Evolutionary conservation across 1,139 yeast species (phyloP).

Genomic region (Wickerhamiella pararugosa): DNA sequence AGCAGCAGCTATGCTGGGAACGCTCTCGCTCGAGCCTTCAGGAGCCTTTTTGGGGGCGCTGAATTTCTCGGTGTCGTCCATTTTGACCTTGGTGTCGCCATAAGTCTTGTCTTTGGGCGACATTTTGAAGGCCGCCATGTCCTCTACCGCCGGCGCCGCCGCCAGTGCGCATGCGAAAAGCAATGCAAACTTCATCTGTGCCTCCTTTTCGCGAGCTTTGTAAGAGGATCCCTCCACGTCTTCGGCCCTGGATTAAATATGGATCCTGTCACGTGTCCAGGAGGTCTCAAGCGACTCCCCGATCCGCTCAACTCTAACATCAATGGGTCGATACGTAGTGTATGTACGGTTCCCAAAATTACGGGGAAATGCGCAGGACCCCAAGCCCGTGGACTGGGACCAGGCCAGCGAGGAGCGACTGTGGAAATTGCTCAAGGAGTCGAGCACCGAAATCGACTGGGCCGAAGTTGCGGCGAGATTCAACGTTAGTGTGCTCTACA

Average conservation of each 20-base stretch:
- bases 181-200: not conserved
- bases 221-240: no score
- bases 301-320: not conserved
- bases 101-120: conserved; percentile 26
- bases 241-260: no score
- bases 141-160: not conserved
- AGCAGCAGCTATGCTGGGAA: conserved; percentile 15
- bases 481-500: conserved; percentile 28
- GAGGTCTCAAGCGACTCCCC: conserved; percentile 5
- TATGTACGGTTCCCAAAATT: conserved; percentile 28
- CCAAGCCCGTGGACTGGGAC: conserved; percentile 31
- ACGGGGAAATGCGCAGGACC: conserved; percentile 27
- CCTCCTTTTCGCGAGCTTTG: no score
- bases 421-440: conserved; percentile 29
- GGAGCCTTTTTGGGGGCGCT: conserved; percentile 21
- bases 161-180: not conserved
- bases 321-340: conserved; percentile 20
- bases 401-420: conserved; percentile 27
- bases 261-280: no score
- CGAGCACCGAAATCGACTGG: conserved; percentile 29
- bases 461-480: conserved; percentile 20
- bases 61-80: conserved; percentile 21
- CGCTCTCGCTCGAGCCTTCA: conserved; percentile 17
- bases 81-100: conserved; percentile 13
- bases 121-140: conserved; percentile 21